Conservation (phyloP, 148 eudicot species). For the Spergularia marina region DNA sequence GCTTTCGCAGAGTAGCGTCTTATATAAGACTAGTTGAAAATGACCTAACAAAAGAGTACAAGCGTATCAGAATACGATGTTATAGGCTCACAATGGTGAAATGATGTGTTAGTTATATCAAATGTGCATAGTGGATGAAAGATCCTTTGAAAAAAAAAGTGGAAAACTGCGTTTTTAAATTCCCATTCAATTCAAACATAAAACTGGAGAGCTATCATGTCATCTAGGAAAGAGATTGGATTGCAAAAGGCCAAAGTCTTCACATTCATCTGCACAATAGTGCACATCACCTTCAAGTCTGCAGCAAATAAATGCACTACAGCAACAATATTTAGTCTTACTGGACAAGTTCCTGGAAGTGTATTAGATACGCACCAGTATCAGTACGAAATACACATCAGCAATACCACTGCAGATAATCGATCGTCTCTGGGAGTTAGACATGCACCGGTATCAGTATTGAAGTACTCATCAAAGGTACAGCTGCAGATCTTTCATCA, state of each 20-base stretch:
- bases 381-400: too few species aligned
- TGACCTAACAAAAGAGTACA: not conserved
- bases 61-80: not conserved
- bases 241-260: conserved; percentile 7
- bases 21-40: too few species aligned
- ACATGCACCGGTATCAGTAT: too few species aligned
- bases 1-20: too few species aligned
- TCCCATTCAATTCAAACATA: conserved; percentile 7
- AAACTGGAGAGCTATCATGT: not conserved
- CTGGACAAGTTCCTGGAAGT: too few species aligned
- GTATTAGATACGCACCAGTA: too few species aligned
- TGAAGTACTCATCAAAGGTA: too few species aligned
- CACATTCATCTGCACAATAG: not conserved
- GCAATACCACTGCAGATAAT: too few species aligned
- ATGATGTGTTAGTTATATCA: not conserved
- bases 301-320: conserved; percentile 2
- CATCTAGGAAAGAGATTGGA: not conserved
- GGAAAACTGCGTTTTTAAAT: not conserved
- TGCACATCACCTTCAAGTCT: conserved; percentile 3
- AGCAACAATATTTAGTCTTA: not conserved
- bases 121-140: conserved; percentile 17
- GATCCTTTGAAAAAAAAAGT: conserved; percentile 21
- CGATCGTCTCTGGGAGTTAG: too few species aligned
- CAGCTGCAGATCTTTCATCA: too few species aligned
- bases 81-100: too few species aligned